Evolutionary conservation across 805 yeast species (phyloP).

Genomic region (Lipomyces lipofer): DNA sequence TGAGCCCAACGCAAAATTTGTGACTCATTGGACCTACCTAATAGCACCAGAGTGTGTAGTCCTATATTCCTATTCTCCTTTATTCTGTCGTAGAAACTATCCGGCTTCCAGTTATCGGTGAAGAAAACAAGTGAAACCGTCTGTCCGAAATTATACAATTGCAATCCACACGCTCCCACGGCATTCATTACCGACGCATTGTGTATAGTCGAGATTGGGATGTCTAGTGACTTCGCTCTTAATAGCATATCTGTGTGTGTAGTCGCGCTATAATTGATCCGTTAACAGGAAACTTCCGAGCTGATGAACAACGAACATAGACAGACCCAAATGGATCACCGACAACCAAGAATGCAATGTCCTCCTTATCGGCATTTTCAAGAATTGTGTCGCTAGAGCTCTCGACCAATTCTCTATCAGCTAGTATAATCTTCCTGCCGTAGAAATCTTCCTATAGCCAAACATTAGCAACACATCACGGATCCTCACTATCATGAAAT

Average conservation of each 20-base stretch:
- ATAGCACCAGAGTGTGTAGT: slow-evolving; percentile 79
- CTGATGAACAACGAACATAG: background rate
- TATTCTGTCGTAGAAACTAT: slow-evolving; percentile 85
- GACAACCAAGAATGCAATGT: slow-evolving; percentile 91
- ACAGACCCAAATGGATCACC: slow-evolving; percentile 87
- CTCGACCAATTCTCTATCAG: slow-evolving; percentile 94
- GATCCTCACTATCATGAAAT: background rate
- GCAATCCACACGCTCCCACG: slow-evolving; percentile 96
- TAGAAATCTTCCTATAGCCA: slow-evolving; percentile 62
- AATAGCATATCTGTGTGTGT: slow-evolving; percentile 93
- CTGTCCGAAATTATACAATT: slow-evolving; percentile 92
- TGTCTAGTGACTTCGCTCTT: slow-evolving; percentile 82
- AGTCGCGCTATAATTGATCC: slow-evolving; percentile 56
- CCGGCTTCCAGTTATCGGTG: slow-evolving; percentile 95
- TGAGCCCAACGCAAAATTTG: background rate
- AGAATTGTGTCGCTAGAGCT: slow-evolving; percentile 81
- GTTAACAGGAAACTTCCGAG: background rate
- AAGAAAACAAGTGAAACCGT: slow-evolving; percentile 95
- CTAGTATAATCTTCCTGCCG: slow-evolving; percentile 80
- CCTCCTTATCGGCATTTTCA: slow-evolving; percentile 72
- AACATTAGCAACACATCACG: background rate
- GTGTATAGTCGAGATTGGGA: slow-evolving; percentile 79
- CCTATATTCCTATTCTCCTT: slow-evolving; percentile 89
- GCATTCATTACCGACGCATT: slow-evolving; percentile 98
- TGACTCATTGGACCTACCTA: slow-evolving; percentile 45